Base-by-base conservation (phyloP, 1,284 basidiomycete species). In the Pascua guehoae region DNA sequence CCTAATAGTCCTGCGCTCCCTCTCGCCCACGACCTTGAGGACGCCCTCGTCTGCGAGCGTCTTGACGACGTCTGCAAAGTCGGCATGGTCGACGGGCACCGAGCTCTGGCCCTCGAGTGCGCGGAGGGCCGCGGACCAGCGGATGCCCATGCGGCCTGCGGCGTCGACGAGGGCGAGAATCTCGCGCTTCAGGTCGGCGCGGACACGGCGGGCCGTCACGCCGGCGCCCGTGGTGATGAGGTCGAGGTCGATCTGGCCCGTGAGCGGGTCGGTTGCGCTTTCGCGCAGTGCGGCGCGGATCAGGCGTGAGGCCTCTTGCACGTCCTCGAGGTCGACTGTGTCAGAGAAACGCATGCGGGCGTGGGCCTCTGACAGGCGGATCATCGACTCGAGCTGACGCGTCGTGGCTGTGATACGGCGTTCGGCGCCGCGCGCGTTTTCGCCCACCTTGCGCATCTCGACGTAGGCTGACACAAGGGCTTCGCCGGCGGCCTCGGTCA, bases 321-420 rank as follows among this genome's bases (percentile, higher is more conserved):
- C 96, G 71, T 98, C 96, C 54, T 81, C 79, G 44, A 91, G 80
- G 66, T 94, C 88, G 50, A 98, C 95, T 50, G 84, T 83, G 37
- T 86, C 81, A 17, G 88, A 88, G 75, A 96, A 88, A 1, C 93
- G 85, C 94, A 98, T 97, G 18, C 94, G 84, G 0, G 95, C 94
- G 72, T 98, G 95, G 0, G 89, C 95, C 78, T 98, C 96, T 0
- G 89, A 88, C 36, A 99, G 83, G n/a, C 96, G 89, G 71, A 98
- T 98, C 87, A 98, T 92, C 66, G 87, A 89, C 77, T 98, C 95
- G 37, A 98, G 85, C 77, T 98, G 95, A 53, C 95, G 86, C 1
- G 96, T 98, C 37, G 95, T 98, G 1, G 96, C 95, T 0, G 96
- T 98, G 76, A 98, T 98, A 12, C 95, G 86, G 69, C 91, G 89